A percentile compares a stretch with the other conserved stretches of the same genome.
These are phyloP conservation scores for Candida glaebosa DNA, from an alignment of 805 yeast species.

Conservation along the genomic window DNA sequence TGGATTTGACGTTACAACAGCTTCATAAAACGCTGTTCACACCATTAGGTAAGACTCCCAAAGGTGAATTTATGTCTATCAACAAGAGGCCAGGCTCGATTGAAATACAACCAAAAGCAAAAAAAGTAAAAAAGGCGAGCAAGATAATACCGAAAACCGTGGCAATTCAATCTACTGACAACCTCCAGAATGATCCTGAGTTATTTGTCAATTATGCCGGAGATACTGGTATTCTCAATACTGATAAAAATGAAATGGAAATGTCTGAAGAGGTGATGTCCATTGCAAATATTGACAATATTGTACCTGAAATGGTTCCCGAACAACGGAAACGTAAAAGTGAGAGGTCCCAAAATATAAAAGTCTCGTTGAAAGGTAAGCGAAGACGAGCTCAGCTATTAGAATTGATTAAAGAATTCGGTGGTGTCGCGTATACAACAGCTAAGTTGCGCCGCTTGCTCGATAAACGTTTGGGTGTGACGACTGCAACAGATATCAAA, in stretches of 20 bases:
- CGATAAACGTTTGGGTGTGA: constrained; percentile 25
- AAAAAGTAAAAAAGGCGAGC: not conserved
- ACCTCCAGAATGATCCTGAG: too few relatives aligned
- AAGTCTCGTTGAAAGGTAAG: constrained; percentile 20
- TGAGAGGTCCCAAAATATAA: not conserved
- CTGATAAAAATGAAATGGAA: not conserved
- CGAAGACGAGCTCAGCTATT: constrained; percentile 28
- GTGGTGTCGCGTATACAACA: constrained; percentile 36
- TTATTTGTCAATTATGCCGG: not conserved
- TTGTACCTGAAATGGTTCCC: not conserved
- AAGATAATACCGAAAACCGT: not conserved
- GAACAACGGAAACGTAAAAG: not conserved
- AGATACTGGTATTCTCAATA: not conserved
- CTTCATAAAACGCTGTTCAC: constrained; percentile 13
- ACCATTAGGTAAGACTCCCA: constrained; percentile 24
- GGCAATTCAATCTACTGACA: not conserved
- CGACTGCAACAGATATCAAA: constrained; percentile 34
- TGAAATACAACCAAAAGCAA: not conserved
- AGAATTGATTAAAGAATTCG: constrained; percentile 28
- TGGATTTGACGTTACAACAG: constrained; percentile 4
- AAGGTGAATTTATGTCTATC: constrained; percentile 15
- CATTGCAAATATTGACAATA: not conserved
- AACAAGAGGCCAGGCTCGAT: constrained; percentile 13
- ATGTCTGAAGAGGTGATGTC: not conserved
- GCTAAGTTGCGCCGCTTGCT: constrained; percentile 28